Conservation (phyloP, 2,329 filamentous ascomycete genomes). For the Aspergillus pseudotamarii region DNA sequence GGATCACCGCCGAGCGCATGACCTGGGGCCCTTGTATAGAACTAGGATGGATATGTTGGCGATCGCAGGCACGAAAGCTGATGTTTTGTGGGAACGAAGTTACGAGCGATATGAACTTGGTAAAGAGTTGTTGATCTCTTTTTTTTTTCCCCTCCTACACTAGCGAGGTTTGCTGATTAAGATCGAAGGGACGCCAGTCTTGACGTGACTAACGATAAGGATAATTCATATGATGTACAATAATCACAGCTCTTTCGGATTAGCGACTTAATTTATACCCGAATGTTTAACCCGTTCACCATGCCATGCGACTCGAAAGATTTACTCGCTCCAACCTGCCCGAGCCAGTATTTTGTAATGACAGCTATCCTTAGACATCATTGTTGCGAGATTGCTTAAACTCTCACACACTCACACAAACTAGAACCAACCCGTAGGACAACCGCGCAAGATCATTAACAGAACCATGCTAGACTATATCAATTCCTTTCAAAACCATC, state of each 20-base stretch:
- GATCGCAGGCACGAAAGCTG: background rate
- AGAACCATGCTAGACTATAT: no score
- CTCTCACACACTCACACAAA: no score
- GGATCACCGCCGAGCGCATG: slow-evolving; percentile 26
- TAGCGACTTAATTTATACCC: background rate
- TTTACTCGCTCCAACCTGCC: background rate
- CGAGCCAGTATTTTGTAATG: background rate
- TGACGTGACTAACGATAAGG: background rate
- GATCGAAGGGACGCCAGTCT: background rate
- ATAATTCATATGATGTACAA: background rate
- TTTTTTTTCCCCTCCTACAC: background rate
- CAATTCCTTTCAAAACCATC: no score
- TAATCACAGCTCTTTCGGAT: background rate
- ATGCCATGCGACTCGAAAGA: background rate
- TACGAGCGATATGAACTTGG: background rate
- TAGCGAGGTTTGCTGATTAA: background rate
- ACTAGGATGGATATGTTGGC: background rate
- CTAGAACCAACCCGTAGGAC: no score
- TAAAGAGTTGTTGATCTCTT: background rate
- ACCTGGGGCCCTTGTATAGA: background rate
- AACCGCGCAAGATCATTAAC: no score
- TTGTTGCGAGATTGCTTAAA: background rate
- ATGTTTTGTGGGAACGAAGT: background rate
- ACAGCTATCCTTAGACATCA: background rate
- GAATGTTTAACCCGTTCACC: background rate